Percentiles rank a stretch among this genome's conserved stretches.
phyloP scores from a whole-genome alignment of 2,329 filamentous ascomycete species.

The Boeremia exigua region DNA sequence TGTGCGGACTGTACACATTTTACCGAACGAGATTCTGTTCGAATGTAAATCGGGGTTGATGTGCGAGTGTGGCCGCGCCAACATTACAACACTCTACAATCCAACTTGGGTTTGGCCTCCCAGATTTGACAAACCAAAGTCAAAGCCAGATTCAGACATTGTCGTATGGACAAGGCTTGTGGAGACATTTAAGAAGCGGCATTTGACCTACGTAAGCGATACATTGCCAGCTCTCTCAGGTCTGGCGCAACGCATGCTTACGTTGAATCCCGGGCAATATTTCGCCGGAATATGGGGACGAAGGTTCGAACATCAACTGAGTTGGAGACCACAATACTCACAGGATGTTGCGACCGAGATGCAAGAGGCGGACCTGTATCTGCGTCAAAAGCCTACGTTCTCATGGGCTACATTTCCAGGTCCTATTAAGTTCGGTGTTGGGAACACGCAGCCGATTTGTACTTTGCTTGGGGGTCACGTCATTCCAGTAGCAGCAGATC shows the following conservation, averaged over 20 bases:
- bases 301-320: not conserved
- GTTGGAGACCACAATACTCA: not conserved
- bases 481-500: not conserved
- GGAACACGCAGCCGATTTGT: not conserved
- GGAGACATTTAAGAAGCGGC: not conserved
- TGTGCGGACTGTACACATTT: slow-evolving; percentile 8
- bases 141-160: too few relatives aligned
- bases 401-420: not conserved
- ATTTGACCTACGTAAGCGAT: slow-evolving; percentile 8
- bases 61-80: slow-evolving; percentile 14
- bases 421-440: not conserved
- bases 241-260: slow-evolving; percentile 1
- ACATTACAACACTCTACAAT: too few relatives aligned
- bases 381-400: not conserved
- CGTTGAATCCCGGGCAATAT: slow-evolving; percentile 1
- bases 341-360: not conserved
- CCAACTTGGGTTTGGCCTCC: too few relatives aligned
- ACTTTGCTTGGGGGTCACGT: not conserved
- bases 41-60: not conserved
- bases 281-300: slow-evolving; percentile 13
- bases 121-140: too few relatives aligned
- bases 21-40: slow-evolving; percentile 4
- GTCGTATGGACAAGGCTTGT: not conserved
- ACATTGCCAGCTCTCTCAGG: slow-evolving; percentile 16
- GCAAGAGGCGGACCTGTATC: not conserved